Evolutionary conservation across 192 early-diverging fungal species (phyloP).

Genomic region (Obelidium mucronatum): DNA sequence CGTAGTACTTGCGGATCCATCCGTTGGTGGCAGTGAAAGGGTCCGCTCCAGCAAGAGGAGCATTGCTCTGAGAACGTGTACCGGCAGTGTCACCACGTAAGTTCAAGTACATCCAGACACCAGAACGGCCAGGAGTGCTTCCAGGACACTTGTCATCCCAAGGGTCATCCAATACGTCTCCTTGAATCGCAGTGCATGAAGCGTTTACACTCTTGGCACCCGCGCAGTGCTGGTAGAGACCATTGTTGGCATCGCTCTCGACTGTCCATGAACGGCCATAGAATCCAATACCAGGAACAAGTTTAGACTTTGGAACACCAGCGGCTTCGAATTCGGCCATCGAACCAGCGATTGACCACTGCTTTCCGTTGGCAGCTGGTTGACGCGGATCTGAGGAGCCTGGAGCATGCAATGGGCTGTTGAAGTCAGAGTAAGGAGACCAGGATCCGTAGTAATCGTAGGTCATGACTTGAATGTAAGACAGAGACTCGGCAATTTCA

Average conservation of each 20-base stretch:
- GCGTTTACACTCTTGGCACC: not conserved
- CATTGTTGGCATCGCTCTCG: conserved; percentile 2
- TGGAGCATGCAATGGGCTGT: not conserved
- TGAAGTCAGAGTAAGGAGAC: conserved; percentile 34
- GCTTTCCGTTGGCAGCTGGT: no score
- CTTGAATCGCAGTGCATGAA: not conserved
- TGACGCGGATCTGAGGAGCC: not conserved
- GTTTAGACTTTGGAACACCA: conserved; percentile 64
- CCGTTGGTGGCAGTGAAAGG: conserved; percentile 8
- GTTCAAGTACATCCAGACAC: no score
- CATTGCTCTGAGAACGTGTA: not conserved
- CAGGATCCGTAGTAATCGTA: no score
- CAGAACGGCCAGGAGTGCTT: no score
- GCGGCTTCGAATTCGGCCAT: conserved; percentile 63
- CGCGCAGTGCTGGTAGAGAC: not conserved
- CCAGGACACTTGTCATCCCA: not conserved
- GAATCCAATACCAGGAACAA: conserved; percentile 66
- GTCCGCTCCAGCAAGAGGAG: not conserved
- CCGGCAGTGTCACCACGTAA: conserved; percentile 15
- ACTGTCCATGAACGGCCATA: conserved; percentile 53
- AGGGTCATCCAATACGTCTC: not conserved
- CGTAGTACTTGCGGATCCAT: no score
- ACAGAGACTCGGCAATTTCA: conserved; percentile 61
- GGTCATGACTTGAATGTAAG: conserved; percentile 73
- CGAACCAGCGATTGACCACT: conserved; percentile 46